A percentile compares a stretch with the other conserved stretches of the same genome.
These are phyloP conservation scores for Monosporascus sp. DNA, from an alignment of 2,329 filamentous ascomycete species.

Conservation along the genomic window DNA sequence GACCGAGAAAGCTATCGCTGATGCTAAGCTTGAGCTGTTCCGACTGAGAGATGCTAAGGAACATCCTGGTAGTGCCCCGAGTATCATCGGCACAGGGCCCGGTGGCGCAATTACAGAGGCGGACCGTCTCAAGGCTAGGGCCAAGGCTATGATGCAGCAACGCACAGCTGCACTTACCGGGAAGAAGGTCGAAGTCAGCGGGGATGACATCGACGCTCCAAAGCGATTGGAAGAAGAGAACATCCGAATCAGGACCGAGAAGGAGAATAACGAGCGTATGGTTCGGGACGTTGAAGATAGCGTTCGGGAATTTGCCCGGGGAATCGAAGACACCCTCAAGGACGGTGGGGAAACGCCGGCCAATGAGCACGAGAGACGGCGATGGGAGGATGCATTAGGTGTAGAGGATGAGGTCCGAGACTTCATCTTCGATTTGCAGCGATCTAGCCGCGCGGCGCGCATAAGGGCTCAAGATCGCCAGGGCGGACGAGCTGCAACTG, in stretches of 20 bases:
- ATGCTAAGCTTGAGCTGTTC: slow-evolving; percentile 88
- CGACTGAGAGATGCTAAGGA: slow-evolving; percentile 89
- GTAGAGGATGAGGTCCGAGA: slow-evolving; percentile 96
- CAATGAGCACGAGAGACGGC: slow-evolving; percentile 82
- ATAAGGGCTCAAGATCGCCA: slow-evolving; percentile 55
- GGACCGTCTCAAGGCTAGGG: slow-evolving; percentile 88
- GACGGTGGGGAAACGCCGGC: slow-evolving; percentile 69
- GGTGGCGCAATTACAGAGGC: slow-evolving; percentile 87
- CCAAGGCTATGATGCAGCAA: slow-evolving; percentile 98
- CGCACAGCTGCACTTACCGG: slow-evolving; percentile 88
- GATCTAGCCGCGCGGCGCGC: slow-evolving; percentile 72
- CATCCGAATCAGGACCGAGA: slow-evolving; percentile 72
- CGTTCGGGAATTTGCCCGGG: slow-evolving; percentile 78
- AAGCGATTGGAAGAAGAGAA: slow-evolving; percentile 87
- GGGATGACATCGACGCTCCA: slow-evolving; percentile 72
- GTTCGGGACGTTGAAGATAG: slow-evolving; percentile 95
- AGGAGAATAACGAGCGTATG: slow-evolving; percentile 94
- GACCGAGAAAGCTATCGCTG: slow-evolving; percentile 87
- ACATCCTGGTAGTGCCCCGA: slow-evolving; percentile 71
- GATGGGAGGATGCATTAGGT: slow-evolving; percentile 93
- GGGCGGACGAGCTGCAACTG: slow-evolving; percentile 33
- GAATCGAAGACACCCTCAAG: slow-evolving; percentile 82
- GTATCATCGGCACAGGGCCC: slow-evolving; percentile 87
- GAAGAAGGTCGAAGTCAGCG: slow-evolving; percentile 62
- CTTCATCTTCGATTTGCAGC: slow-evolving; percentile 94